phyloP scores from a whole-genome alignment of 2,329 filamentous ascomycete species.

The Elsinoe australis region DNA sequence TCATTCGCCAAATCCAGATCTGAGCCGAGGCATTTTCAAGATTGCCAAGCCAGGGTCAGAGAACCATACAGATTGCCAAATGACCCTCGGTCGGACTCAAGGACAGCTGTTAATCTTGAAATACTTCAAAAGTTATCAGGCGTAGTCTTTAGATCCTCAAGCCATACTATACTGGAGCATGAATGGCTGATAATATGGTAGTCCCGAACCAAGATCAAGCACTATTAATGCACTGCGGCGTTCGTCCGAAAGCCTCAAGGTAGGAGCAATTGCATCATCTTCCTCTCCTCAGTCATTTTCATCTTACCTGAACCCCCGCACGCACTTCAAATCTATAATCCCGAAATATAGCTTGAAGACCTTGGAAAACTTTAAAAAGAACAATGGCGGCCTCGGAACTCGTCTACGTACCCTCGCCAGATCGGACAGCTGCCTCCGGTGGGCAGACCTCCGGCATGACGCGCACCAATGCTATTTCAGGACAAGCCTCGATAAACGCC shows the following conservation, averaged over 20 bases:
- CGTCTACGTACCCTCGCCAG: constrained; percentile 11
- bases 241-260: constrained; percentile 2
- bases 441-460: constrained; percentile 45
- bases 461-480: constrained; percentile 47
- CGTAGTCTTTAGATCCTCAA: no score
- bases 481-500: constrained; percentile 12
- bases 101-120: neutral
- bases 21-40: constrained; percentile 3
- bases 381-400: neutral
- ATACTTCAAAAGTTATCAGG: no score
- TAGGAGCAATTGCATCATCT: constrained; percentile 3
- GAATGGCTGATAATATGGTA: no score
- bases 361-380: no score
- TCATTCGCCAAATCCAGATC: constrained; percentile 15
- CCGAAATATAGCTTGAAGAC: no score
- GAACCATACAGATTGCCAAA: neutral
- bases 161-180: no score
- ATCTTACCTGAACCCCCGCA: neutral
- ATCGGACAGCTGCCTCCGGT: constrained; percentile 34
- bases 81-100: neutral
- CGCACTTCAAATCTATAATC: neutral
- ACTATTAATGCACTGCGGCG: constrained; percentile 8
- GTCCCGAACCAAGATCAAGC: no score
- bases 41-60: constrained; percentile 7
- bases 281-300: neutral